Evolutionary conservation across 768 basidiomycete species (phyloP).

Genomic region (Neoboletus brunneissimus): DNA sequence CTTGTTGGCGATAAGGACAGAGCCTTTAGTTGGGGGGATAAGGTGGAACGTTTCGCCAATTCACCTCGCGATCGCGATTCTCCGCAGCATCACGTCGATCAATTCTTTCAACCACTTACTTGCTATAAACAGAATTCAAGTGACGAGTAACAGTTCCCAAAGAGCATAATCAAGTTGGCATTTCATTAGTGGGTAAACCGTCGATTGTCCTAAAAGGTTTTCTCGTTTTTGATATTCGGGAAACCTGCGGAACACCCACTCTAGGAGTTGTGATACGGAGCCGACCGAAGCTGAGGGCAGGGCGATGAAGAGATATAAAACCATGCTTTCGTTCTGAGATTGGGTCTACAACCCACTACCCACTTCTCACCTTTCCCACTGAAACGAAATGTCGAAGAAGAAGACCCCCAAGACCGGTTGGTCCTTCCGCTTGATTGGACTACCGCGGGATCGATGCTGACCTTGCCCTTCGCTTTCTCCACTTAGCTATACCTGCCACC

Average conservation of each 20-base stretch:
- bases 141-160: conserved; percentile 6
- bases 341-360: neutral
- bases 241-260: conserved; percentile 3
- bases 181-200: conserved; percentile 8
- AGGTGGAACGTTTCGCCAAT: conserved; percentile 3
- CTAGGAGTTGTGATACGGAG: conserved; percentile 13
- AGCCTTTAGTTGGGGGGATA: conserved; percentile 22
- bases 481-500: conserved; percentile 13
- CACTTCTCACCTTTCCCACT: conserved; percentile 1
- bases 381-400: conserved; percentile 27
- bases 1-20: conserved; percentile 22
- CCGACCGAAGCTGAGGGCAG: conserved; percentile 31
- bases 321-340: neutral
- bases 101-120: neutral
- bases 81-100: conserved; percentile 20
- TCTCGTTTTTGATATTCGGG: conserved; percentile 4
- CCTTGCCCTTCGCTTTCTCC: conserved; percentile 1
- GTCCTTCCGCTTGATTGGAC: conserved; percentile 18
- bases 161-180: conserved; percentile 3
- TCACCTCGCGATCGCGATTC: conserved; percentile 1
- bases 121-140: conserved; percentile 1
- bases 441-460: conserved; percentile 8
- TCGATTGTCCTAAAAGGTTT: neutral
- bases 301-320: conserved; percentile 25
- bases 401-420: conserved; percentile 24